phyloP scores from a whole-genome alignment of 2,329 filamentous ascomycete genomes.

The Fusarium incarnatum region DNA sequence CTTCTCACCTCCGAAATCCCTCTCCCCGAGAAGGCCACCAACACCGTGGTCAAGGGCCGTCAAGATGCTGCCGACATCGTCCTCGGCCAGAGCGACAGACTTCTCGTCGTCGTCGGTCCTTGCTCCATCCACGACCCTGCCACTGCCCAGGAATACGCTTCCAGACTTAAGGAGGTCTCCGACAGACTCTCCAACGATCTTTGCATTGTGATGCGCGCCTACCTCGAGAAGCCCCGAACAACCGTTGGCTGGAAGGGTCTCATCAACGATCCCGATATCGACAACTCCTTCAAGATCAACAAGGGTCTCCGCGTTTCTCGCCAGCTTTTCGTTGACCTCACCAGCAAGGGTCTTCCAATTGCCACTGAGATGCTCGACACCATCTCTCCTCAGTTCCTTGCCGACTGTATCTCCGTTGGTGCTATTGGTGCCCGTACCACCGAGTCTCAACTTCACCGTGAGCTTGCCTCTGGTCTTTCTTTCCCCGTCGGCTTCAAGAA shows the following conservation, averaged over 20 bases:
- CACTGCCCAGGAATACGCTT: constrained; percentile 88
- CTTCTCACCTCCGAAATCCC: constrained; percentile 90
- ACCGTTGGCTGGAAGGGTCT: constrained; percentile 99
- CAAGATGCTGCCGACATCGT: constrained; percentile 78
- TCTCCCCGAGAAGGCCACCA: constrained; percentile 69
- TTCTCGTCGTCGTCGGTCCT: constrained; percentile 93
- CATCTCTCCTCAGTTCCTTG: constrained; percentile 97
- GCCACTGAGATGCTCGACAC: constrained; percentile 99
- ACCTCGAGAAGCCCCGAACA: constrained; percentile 98
- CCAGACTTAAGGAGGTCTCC: constrained; percentile 79
- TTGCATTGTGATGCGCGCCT: constrained; percentile 95
- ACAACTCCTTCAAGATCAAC: constrained; percentile 98
- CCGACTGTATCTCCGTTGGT: constrained; percentile 93
- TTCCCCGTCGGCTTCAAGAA: constrained; percentile 99
- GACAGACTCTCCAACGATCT: constrained; percentile 86
- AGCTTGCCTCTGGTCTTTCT: constrained; percentile 92
- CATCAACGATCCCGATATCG: constrained; percentile 98
- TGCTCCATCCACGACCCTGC: constrained; percentile 97
- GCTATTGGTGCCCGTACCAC: constrained; percentile 97
- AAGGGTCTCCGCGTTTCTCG: constrained; percentile 94
- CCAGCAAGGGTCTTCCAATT: constrained; percentile 88
- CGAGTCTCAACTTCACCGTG: constrained; percentile 94
- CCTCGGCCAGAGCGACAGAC: constrained; percentile 82
- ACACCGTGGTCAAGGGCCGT: constrained; percentile 78
- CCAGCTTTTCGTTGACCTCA: constrained; percentile 93